Evolutionary conservation across 176 grass and related monocot species (phyloP), one percentile per base, ranked within the genome.

Genomic region (Chrysopogon serrulatus): DNA sequence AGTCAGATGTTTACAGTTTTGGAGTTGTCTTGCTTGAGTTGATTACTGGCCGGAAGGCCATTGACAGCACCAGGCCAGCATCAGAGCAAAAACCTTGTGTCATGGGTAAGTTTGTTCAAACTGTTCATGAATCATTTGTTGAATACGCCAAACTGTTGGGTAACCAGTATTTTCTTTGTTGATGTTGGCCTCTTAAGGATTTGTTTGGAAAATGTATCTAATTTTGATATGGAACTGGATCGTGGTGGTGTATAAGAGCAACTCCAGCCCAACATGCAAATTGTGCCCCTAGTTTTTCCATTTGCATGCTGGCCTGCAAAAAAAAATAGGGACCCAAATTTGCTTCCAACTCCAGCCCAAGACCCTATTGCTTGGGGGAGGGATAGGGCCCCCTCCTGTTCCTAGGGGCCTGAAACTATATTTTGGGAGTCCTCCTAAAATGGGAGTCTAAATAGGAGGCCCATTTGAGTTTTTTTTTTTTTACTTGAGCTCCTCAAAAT

Each of bases 21-120:
- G 94, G 94, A 56, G 91, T 96, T 73, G 94, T 96, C 82, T 87
- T 96, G 76, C 92, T 96, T 79, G 94, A 96, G 86, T 85, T 96
- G 71, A 96, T 96, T 86, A 96, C 94, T 79, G 94, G 94, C 36
- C 91, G 94, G 19, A 88, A 79, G 86, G 88, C 88, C 79, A 93
- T 96, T 71, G 94, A 96, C 68, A 80, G 51, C 81, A 90, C 72
- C 31, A 93, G 70, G 78, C 79, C 91, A 27, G 64, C 69, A 10
- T 60, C 34, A 59, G 94, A 97, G 61, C 91, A 94, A 80, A 80
- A 97, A 97, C 82, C 94, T 97, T 78, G 94, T 97, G 21, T 88
- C 94, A 79, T 97, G 94, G 94, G 91, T 94, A 90, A 53, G 87
- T 72, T 88, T 89, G 26, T 78, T 78, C 8, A 8, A 48, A 33